phyloP scores from a whole-genome alignment of 2,329 filamentous ascomycete species.

The Fusarium sp. region DNA sequence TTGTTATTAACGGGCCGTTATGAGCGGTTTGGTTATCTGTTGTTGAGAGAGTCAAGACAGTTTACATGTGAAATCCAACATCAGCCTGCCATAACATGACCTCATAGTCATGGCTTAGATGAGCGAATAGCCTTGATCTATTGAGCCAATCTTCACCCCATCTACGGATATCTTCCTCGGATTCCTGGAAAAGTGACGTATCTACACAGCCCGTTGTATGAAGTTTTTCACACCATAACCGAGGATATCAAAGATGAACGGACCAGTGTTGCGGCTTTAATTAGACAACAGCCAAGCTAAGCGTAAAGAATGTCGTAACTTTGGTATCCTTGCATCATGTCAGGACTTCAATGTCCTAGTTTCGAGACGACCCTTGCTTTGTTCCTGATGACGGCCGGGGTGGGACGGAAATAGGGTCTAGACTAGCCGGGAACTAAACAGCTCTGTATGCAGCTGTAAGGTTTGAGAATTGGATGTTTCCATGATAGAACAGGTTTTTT shows the following conservation, averaged over 20 bases:
- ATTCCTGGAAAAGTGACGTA: slow-evolving; percentile 34
- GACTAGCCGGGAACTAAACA: neutral
- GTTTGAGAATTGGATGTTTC: neutral
- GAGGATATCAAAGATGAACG: slow-evolving; percentile 31
- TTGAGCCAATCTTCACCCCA: slow-evolving; percentile 4
- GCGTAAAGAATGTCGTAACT: slow-evolving; percentile 16
- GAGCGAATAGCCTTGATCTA: neutral
- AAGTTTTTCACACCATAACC: slow-evolving; percentile 28
- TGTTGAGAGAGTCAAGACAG: slow-evolving; percentile 31
- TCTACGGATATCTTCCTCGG: slow-evolving; percentile 16
- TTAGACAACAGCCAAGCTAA: slow-evolving; percentile 4
- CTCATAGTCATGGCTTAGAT: neutral
- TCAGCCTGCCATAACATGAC: neutral
- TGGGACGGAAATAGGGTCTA: slow-evolving; percentile 4
- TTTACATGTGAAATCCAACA: slow-evolving; percentile 19
- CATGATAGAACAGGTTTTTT: neutral
- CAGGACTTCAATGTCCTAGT: slow-evolving; percentile 42
- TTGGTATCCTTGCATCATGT: slow-evolving; percentile 19
- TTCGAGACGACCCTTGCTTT: slow-evolving; percentile 28
- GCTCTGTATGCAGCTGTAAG: neutral
- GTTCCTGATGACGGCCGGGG: slow-evolving; percentile 26
- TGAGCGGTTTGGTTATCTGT: neutral
- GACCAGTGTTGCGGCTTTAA: slow-evolving; percentile 30
- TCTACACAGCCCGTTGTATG: slow-evolving; percentile 15
- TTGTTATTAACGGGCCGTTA: slow-evolving; percentile 5